Evolutionary conservation across 2,329 filamentous ascomycete genomes (phyloP).

Genomic region (Colletotrichum sp.): DNA sequence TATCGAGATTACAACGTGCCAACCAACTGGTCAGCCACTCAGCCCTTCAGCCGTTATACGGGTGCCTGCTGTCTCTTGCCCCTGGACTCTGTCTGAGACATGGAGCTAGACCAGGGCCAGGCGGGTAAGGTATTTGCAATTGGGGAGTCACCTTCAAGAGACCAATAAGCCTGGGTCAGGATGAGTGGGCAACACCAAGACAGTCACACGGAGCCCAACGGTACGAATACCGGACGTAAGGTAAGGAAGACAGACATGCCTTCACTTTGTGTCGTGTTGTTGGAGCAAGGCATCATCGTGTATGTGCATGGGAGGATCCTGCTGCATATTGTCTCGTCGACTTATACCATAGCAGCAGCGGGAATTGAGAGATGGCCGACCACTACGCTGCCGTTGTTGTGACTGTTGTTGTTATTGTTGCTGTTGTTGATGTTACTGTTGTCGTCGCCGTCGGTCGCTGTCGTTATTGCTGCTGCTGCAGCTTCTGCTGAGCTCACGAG

Average conservation of each 20-base stretch:
- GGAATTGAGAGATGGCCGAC: not conserved
- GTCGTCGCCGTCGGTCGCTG: not conserved
- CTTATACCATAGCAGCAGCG: not conserved
- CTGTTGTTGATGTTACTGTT: not conserved
- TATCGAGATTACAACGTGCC: constrained; percentile 16
- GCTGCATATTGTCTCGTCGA: not conserved
- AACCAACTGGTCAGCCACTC: not conserved
- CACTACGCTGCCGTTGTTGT: not conserved
- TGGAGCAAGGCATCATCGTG: not conserved
- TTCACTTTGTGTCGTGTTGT: not conserved
- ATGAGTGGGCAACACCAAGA: not conserved
- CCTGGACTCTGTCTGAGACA: constrained; percentile 10
- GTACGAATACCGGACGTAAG: not conserved
- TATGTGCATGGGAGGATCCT: not conserved
- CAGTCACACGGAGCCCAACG: not conserved
- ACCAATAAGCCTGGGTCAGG: not conserved
- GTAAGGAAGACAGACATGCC: not conserved
- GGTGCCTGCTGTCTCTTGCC: constrained; percentile 8
- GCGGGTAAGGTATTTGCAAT: constrained; percentile 13
- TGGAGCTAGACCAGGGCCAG: not conserved
- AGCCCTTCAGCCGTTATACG: constrained; percentile 13
- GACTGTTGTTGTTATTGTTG: not conserved
- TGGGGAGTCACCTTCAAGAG: not conserved
- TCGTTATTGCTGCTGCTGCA: not conserved
- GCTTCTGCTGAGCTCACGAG: not conserved